These are phyloP conservation scores for Cystobasidium slooffiae DNA, from an alignment of 1,284 basidiomycete genomes.

Conservation along the genomic window DNA sequence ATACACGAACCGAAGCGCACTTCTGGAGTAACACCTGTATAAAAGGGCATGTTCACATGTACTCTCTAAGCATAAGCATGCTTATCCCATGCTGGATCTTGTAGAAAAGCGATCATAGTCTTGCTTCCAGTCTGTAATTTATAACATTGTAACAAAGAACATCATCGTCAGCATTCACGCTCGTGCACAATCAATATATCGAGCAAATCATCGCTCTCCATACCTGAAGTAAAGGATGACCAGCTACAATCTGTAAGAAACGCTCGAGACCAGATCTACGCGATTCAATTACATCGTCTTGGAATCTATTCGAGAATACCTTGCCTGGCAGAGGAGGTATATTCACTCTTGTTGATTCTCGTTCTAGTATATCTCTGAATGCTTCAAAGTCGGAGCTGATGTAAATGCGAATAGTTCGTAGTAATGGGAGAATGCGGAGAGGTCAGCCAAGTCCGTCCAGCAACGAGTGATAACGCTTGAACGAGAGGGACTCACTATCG, in stretches of 20 bases:
- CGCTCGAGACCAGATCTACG: constrained; percentile 91
- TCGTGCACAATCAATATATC: background rate
- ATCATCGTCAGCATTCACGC: background rate
- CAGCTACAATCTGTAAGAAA: constrained; percentile 94
- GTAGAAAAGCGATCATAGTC: constrained; percentile 93
- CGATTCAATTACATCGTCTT: constrained; percentile 93
- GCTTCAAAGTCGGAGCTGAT: constrained; percentile 89
- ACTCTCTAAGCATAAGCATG: constrained; percentile 43
- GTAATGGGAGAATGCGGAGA: background rate
- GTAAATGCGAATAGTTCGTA: too few species aligned
- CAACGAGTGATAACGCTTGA: background rate
- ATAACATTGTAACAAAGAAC: background rate
- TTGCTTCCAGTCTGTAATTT: constrained; percentile 84
- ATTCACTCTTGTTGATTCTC: constrained; percentile 94
- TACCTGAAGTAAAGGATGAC: constrained; percentile 93
- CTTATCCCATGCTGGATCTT: constrained; percentile 60
- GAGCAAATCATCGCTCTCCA: constrained; percentile 50
- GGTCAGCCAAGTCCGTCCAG: background rate
- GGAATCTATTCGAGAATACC: constrained; percentile 67
- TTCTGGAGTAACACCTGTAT: background rate
- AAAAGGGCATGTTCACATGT: background rate
- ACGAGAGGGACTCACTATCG: constrained; percentile 65
- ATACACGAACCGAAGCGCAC: too few species aligned
- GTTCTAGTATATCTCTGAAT: constrained; percentile 96
- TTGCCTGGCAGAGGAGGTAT: constrained; percentile 96